phyloP scores from a whole-genome alignment of 768 basidiomycete genomes.

The Mycena chlorophos region DNA sequence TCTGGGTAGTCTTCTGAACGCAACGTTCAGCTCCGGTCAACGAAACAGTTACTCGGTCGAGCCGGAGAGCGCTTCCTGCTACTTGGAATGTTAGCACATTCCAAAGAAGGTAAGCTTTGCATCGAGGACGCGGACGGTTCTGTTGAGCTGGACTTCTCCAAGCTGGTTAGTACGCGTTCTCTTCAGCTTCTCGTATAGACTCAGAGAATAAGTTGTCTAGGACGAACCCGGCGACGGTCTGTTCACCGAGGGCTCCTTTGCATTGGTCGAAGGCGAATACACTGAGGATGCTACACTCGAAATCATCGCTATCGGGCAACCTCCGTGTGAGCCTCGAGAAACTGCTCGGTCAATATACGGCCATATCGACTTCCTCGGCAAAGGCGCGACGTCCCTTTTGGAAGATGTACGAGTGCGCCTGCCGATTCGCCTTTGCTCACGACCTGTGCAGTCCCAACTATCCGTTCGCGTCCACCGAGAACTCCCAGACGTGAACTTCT shows the following conservation, averaged over 20 bases:
- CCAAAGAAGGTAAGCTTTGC: constrained; percentile 87
- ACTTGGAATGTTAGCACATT: constrained; percentile 87
- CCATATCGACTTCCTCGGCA: constrained; percentile 96
- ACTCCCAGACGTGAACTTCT: constrained; percentile 78
- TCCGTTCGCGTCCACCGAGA: constrained; percentile 65
- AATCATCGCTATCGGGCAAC: constrained; percentile 94
- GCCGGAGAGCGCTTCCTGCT: constrained; percentile 88
- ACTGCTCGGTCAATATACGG: constrained; percentile 92
- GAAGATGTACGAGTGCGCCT: constrained; percentile 71
- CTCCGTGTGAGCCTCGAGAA: constrained; percentile 89
- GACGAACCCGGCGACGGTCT: constrained; percentile 93
- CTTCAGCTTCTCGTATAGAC: constrained; percentile 13
- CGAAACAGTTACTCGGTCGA: constrained; percentile 92
- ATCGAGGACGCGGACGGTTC: constrained; percentile 92
- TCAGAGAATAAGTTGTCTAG: constrained; percentile 35
- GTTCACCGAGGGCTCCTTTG: constrained; percentile 95
- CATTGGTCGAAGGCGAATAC: constrained; percentile 94
- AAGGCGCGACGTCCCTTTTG: constrained; percentile 82
- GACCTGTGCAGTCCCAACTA: constrained; percentile 53
- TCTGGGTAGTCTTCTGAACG: not conserved
- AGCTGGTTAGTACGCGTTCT: constrained; percentile 56
- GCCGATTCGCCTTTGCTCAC: not conserved
- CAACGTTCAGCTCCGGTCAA: constrained; percentile 80
- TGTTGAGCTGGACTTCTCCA: constrained; percentile 86
- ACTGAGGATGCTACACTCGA: constrained; percentile 86